Percentiles rank a stretch among this genome's conserved stretches.
Evolutionary conservation across 352 stramenopile species (phyloP).

Genomic region (Lagenidium giganteum): DNA sequence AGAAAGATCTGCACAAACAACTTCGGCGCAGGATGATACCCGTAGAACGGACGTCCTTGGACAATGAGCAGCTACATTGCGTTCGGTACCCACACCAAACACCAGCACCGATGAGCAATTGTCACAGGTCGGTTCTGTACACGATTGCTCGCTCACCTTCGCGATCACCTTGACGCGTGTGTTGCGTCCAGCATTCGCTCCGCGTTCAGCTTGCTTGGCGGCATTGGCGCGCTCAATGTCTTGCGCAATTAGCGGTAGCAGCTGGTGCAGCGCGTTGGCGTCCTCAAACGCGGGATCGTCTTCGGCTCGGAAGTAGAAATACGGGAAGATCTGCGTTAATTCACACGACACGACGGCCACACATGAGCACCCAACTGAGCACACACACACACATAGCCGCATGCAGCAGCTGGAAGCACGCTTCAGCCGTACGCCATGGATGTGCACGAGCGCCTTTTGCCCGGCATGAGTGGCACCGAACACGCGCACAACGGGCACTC

Average conservation of each 20-base stretch:
- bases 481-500: constrained; percentile 85
- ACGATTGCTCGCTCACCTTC: constrained; percentile 47
- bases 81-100: background rate
- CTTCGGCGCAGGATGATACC: constrained; percentile 65
- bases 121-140: too few relatives aligned
- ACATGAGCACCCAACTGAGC: background rate
- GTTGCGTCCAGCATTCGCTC: too few relatives aligned
- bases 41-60: constrained; percentile 86
- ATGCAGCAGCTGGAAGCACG: constrained; percentile 1
- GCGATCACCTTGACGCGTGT: constrained; percentile 37
- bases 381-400: background rate
- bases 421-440: constrained; percentile 64
- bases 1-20: constrained; percentile 89
- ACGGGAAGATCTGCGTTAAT: constrained; percentile 85
- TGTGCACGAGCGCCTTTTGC: constrained; percentile 86
- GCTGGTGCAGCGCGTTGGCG: constrained; percentile 32
- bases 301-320: constrained; percentile 85
- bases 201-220: too few relatives aligned
- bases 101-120: too few relatives aligned
- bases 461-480: constrained; percentile 87
- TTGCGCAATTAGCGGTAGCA: constrained; percentile 66
- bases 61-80: constrained; percentile 76
- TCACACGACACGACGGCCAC: too few relatives aligned
- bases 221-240: constrained; percentile 60
- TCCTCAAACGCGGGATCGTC: constrained; percentile 66